A percentile compares a stretch with the other conserved stretches of the same genome.
phyloP scores from a whole-genome alignment of 768 basidiomycete species.

The Royoungia palumana region DNA sequence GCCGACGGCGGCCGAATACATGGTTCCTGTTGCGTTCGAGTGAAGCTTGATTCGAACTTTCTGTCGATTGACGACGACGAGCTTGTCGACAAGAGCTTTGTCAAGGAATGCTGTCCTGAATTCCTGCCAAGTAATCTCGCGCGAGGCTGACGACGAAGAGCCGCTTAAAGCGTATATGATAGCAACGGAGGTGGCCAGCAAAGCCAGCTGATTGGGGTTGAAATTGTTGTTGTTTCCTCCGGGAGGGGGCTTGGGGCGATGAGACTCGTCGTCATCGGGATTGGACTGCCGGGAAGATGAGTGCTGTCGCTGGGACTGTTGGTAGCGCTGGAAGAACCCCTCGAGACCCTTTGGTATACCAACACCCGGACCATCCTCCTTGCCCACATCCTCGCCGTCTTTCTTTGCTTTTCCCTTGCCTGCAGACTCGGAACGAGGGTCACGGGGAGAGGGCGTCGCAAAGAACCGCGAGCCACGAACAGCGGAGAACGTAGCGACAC shows the following conservation, averaged over 20 bases:
- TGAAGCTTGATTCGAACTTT: constrained; percentile 92
- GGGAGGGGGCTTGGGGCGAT: constrained; percentile 47
- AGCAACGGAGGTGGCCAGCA: constrained; percentile 57
- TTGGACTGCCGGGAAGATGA: constrained; percentile 27
- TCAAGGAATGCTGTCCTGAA: constrained; percentile 96
- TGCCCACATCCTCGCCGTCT: constrained; percentile 32
- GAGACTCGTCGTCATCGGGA: constrained; percentile 28
- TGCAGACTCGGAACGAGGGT: constrained; percentile 26
- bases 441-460: constrained; percentile 44
- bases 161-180: constrained; percentile 60
- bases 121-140: constrained; percentile 99
- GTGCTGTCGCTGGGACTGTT: constrained; percentile 35
- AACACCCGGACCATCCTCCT: constrained; percentile 25
- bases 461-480: constrained; percentile 40
- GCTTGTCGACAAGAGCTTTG: constrained; percentile 92
- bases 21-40: constrained; percentile 77
- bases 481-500: constrained; percentile 34
- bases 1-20: constrained; percentile 60
- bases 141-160: constrained; percentile 47
- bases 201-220: constrained; percentile 52
- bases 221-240: constrained; percentile 47
- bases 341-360: constrained; percentile 67
- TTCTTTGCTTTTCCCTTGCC: constrained; percentile 35
- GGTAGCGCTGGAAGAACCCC: constrained; percentile 74
- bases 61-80: constrained; percentile 86